Conservation (phyloP, 768 basidiomycete species). For the Russula earlei region DNA sequence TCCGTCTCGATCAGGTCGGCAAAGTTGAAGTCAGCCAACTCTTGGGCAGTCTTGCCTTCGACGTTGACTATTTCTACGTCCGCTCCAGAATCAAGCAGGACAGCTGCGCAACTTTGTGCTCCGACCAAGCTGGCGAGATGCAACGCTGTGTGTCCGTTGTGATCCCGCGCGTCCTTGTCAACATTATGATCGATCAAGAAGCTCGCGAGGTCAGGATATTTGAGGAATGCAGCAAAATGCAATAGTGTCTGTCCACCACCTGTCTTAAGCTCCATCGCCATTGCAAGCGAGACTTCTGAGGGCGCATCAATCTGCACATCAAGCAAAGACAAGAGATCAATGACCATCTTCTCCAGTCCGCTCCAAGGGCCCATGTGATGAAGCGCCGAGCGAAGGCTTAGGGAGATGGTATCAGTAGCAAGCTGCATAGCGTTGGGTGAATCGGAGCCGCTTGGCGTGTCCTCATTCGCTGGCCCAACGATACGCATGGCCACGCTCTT, state of each 20-base stretch:
- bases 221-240: slow-evolving; percentile 77
- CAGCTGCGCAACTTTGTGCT: slow-evolving; percentile 50
- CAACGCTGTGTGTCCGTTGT: slow-evolving; percentile 83
- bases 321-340: slow-evolving; percentile 73
- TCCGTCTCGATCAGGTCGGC: slow-evolving; percentile 27
- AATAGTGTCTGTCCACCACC: slow-evolving; percentile 76
- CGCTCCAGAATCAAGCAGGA: slow-evolving; percentile 74
- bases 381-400: slow-evolving; percentile 49
- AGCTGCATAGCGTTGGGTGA: slow-evolving; percentile 34
- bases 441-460: slow-evolving; percentile 26
- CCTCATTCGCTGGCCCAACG: slow-evolving; percentile 64
- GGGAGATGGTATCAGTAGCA: slow-evolving; percentile 34
- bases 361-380: slow-evolving; percentile 46
- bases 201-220: slow-evolving; percentile 56
- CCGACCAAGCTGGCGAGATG: slow-evolving; percentile 72
- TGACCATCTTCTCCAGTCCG: slow-evolving; percentile 62
- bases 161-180: slow-evolving; percentile 77
- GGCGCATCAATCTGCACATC: slow-evolving; percentile 48
- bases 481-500: slow-evolving; percentile 91
- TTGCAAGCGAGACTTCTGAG: slow-evolving; percentile 33
- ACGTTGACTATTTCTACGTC: slow-evolving; percentile 67
- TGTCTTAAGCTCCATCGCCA: slow-evolving; percentile 64
- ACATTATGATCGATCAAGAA: slow-evolving; percentile 66
- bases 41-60: slow-evolving; percentile 58
- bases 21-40: slow-evolving; percentile 43